Evolutionary conservation across 352 stramenopile genomes (phyloP), one percentile per base, ranked within the genome.

Genomic region (Globisporangium megalacanthum): DNA sequence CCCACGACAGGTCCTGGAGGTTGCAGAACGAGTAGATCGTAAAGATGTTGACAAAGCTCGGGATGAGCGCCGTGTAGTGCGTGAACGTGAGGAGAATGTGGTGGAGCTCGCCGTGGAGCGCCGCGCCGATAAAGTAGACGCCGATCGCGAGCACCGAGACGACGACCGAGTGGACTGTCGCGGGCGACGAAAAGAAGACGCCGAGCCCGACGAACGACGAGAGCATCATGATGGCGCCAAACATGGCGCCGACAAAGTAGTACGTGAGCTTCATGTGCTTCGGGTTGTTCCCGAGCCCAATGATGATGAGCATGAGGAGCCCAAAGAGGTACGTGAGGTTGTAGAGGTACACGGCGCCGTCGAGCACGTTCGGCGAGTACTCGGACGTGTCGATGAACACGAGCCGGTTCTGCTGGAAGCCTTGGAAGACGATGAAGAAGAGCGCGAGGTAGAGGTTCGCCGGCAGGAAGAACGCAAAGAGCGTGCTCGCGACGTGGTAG

Each of bases 1-100:
- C 86, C 86, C 86, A 96, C 14, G 80, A 93, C 52, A 96, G 68
- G 56, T 96, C 80, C 35, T 96, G 84, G 31, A 96, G 68, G 70
- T 94, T 94, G 58, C 81, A 95, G 66, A 93, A 94, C 52, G 83
- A 92, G 78, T 94, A 96, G 56, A 96, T 89, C 22, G 80, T 90
- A 52, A 94, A 90, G 51, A 94, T 94, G 65, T 93, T 95, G 36
- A 96, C 82, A 49, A 95, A 95, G 49, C 77, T 92, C 33, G 87
- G 87, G 53, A 93, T 88, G 47, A 96, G 61, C 17, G 83, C 75
- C 49, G 80, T 91, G 72, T 94, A 96, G 67, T 95, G 87, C 58
- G 81, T 86, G 69, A 92, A 92, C 37, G 81, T 90, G 66, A 93
- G 75, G 54, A 92, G 68, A 50, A 93, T 91, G 64, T 92, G 77